Base-by-base conservation (phyloP, 1,139 yeast genomes). In the Spathaspora sp. region DNA sequence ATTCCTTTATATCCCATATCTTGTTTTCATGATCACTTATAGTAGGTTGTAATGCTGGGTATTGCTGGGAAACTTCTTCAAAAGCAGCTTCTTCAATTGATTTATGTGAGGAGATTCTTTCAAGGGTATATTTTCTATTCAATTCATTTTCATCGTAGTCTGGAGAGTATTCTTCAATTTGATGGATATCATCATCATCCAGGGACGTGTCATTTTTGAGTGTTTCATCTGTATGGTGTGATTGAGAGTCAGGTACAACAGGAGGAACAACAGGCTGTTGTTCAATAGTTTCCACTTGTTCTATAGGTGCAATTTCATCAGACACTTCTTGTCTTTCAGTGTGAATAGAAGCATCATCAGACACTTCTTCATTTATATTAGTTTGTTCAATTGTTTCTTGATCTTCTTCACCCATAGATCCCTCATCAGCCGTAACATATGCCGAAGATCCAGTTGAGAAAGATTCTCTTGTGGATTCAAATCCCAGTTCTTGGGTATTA, bases 361-460 rank as follows among this genome's bases (percentile, higher is more conserved):
- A n/a, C n/a, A n/a, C n/a, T n/a, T n/a, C n/a, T n/a, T n/a, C n/a
- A n/a, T n/a, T n/a, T n/a, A n/a, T n/a, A n/a, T n/a, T n/a, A n/a
- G n/a, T n/a, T n/a, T n/a, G n/a, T n/a, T n/a, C 24, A 9, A 6
- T 11, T 10, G 36, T 13, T 13, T 31, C 10, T 20, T 20, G 23
- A 31, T 13, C 23, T 26, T 26, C 29, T 6, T 26, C 29, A 26
- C 4, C 29, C 4, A 41, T 49, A n/a, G 40, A 34, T 10, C 38
- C 53, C 45, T 67, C 74, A 17, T 65, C 70, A 7, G 76, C 76
- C 2, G 76, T 71, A 36, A 67, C 70, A 51, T 70, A 72, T 3
- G 67, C 67, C 8, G 66, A 61, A 11, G 59, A 51, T 2, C 59
- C 55, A 10, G 54, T 48, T 2, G 65, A 60, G 3, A 52, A 46